Base-by-base conservation (phyloP, 352 stramenopile genomes). In the Phytopythium litorale region DNA sequence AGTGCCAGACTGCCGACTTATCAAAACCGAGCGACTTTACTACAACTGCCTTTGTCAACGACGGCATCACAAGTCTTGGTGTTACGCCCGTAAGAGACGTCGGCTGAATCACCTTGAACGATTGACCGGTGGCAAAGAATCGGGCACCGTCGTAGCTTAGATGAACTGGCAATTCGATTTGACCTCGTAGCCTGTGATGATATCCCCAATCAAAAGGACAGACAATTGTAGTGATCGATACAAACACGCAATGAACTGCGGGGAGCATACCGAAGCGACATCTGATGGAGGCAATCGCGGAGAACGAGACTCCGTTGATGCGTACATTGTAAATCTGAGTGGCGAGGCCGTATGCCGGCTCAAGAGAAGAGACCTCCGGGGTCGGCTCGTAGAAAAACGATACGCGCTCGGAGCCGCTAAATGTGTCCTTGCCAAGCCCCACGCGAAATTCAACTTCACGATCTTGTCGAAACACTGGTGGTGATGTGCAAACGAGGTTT, bases 101-200 rank as follows among this genome's bases (percentile, higher is more conserved):
- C 9, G 70, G 56, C 23, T 66, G 45, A 30, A 76, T 67, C 11
- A 75, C 49, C 18, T 66, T 66, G 25, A 83, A 80, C 15, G 23
- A 62, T 13, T 70, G 70, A 0, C 74, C 70, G 37, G 74, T 80
- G 9, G 71, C 62, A 38, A 81, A 69, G 13, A 63, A 81, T 5
- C 66, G 7, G 0, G 46, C 15, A 13, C 65, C 73, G 53, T 64
- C 64, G 48, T 81, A 58, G 38, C 71, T 76, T 28, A 84, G 52
- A 4, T 60, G 52, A 54, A 84, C 53, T 0, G 65, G 53, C 4
- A 83, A 42, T 12, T 55, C 40, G 16, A 33, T 21, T 0, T 18
- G 21, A 13, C 35, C 53, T 4, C 30, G 21, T 37, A n/a, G 21
- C 18, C 18, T 9, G 3, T 19, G 7, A 8, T 12, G n/a, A 21